Evolutionary conservation across 768 basidiomycete genomes (phyloP).

Genomic region (Fomitopsis pulvina): DNA sequence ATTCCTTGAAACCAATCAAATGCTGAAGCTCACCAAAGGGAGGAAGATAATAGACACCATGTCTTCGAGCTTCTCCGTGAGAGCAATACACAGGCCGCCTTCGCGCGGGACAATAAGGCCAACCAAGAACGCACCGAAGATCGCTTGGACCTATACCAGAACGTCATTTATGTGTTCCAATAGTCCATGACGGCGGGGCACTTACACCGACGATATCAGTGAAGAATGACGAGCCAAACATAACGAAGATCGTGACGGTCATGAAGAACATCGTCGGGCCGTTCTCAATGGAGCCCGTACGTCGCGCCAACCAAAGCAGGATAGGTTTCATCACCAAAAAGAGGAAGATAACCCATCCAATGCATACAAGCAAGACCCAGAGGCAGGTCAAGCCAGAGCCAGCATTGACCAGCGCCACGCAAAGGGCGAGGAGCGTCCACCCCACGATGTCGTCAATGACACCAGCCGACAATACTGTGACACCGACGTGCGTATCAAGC

Average conservation of each 20-base stretch:
- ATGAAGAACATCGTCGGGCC: constrained; percentile 88
- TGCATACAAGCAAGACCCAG: constrained; percentile 73
- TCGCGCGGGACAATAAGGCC: constrained; percentile 83
- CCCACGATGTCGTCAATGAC: constrained; percentile 76
- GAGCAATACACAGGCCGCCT: constrained; percentile 74
- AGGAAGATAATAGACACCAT: constrained; percentile 87
- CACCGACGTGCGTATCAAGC: constrained; percentile 86
- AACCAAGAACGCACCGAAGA: constrained; percentile 86
- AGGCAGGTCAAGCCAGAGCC: constrained; percentile 77
- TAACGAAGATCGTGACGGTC: constrained; percentile 71
- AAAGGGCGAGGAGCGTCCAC: constrained; percentile 85
- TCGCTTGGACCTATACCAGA: constrained; percentile 62
- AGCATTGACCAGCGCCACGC: constrained; percentile 89
- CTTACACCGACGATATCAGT: constrained; percentile 81
- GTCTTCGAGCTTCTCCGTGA: constrained; percentile 98
- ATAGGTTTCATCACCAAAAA: constrained; percentile 56
- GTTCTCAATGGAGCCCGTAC: constrained; percentile 74
- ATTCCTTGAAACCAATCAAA: neutral
- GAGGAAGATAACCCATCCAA: constrained; percentile 78
- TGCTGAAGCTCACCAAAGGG: constrained; percentile 48
- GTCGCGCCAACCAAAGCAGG: constrained; percentile 66
- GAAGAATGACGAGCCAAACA: constrained; percentile 87
- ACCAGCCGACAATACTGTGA: constrained; percentile 89
- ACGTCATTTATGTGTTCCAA: too few species aligned
- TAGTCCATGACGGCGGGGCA: too few species aligned